Conservation (phyloP, 1,284 basidiomycete genomes). For the Anthracocystis panici-leucophaei region DNA sequence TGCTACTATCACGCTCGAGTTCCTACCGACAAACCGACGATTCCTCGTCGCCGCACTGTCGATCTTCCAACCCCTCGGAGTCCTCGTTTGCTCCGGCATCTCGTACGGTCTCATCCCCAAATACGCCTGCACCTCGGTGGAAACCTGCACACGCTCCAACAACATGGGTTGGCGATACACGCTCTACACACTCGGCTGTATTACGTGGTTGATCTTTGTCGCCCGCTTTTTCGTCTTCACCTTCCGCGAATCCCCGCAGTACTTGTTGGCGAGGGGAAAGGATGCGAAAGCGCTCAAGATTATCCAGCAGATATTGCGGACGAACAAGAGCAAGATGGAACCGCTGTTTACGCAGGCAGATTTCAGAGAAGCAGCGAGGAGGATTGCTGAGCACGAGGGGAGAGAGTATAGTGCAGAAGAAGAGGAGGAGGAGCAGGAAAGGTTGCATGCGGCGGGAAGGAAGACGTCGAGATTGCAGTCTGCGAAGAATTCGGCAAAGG, state of each 20-base stretch:
- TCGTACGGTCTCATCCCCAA: slow-evolving; percentile 63
- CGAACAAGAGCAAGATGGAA: slow-evolving; percentile 67
- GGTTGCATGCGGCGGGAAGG: slow-evolving; percentile 12
- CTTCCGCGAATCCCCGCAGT: slow-evolving; percentile 65
- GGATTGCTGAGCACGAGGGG: slow-evolving; percentile 34
- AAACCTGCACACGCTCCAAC: slow-evolving; percentile 40
- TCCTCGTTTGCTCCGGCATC: slow-evolving; percentile 58
- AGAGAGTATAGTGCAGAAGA: slow-evolving; percentile 13
- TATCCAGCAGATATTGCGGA: slow-evolving; percentile 50
- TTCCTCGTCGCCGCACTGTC: slow-evolving; percentile 59
- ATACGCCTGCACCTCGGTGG: slow-evolving; percentile 50
- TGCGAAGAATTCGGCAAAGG: slow-evolving; percentile 47
- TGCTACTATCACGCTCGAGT: slow-evolving; percentile 62
- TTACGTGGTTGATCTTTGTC: slow-evolving; percentile 65
- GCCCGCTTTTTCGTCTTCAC: slow-evolving; percentile 63
- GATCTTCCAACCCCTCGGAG: slow-evolving; percentile 66
- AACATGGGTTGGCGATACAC: slow-evolving; percentile 68
- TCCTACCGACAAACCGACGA: slow-evolving; percentile 53
- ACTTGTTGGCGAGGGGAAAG: slow-evolving; percentile 55
- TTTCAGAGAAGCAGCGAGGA: slow-evolving; percentile 68
- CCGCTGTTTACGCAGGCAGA: slow-evolving; percentile 70
- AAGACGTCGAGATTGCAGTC: slow-evolving; percentile 19
- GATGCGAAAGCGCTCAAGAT: slow-evolving; percentile 58
- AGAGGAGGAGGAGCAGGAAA: slow-evolving; percentile 29
- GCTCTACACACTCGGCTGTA: slow-evolving; percentile 62